Conservation (phyloP, 495 filamentous ascomycete species). For the Aspergillus haitiensis region DNA sequence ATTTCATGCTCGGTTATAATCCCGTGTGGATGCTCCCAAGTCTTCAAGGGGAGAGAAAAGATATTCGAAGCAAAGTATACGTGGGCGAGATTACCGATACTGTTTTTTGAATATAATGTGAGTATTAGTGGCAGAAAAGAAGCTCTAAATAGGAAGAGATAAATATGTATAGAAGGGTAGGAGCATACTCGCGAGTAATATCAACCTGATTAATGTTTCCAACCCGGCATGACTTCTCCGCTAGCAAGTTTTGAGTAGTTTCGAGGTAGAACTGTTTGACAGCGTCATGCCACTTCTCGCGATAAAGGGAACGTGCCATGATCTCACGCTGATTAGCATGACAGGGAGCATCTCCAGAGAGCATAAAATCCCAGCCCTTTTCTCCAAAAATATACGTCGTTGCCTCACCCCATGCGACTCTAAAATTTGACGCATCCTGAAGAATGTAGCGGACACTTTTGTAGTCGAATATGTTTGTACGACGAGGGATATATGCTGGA, state of each 20-base stretch:
- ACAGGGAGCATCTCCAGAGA: conserved; percentile 1
- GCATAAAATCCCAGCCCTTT: conserved; percentile 10
- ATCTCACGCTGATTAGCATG: conserved; percentile 5
- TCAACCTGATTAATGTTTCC: conserved; percentile 67
- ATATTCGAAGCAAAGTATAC: conserved; percentile 69
- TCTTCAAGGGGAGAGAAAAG: conserved; percentile 74
- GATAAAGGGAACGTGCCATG: conserved; percentile 31
- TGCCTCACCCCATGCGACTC: conserved; percentile 60
- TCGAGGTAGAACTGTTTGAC: conserved; percentile 58
- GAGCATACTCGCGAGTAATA: conserved; percentile 62
- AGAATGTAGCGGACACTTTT: conserved; percentile 63
- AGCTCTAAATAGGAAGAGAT: not conserved
- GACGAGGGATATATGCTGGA: conserved; percentile 52
- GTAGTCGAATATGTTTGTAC: conserved; percentile 59
- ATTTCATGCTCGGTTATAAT: conserved; percentile 76
- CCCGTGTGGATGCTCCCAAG: conserved; percentile 61
- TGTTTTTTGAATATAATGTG: conserved; percentile 9
- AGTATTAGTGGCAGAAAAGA: not conserved
- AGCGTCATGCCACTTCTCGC: conserved; percentile 48
- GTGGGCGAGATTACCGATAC: conserved; percentile 69
- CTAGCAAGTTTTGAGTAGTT: conserved; percentile 63
- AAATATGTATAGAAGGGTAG: not conserved
- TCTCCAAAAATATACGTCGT: conserved; percentile 50
- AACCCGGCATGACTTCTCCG: conserved; percentile 59
- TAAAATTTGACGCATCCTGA: conserved; percentile 61